Evolutionary conservation across 345 rosid genomes (phyloP).

Genomic region (Jatropha curcas): DNA sequence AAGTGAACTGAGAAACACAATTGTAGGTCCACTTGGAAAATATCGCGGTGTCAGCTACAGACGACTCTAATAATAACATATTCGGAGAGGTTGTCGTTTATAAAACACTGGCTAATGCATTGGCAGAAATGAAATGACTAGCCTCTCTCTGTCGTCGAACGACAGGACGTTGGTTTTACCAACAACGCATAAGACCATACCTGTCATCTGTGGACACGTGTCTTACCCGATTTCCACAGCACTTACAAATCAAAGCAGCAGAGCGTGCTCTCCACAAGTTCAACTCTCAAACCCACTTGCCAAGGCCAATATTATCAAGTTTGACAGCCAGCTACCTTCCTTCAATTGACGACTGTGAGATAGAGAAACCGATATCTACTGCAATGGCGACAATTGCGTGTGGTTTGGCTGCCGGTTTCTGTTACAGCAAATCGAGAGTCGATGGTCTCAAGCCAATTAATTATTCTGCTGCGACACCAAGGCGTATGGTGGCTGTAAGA

Average conservation of each 20-base stretch:
- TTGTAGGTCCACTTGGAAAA: too few species aligned
- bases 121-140: too few species aligned
- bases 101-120: too few species aligned
- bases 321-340: too few species aligned
- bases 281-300: conserved; percentile 7
- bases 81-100: too few species aligned
- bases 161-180: too few species aligned
- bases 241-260: not conserved
- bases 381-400: conserved; percentile 41
- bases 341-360: not conserved
- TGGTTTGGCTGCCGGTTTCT: conserved; percentile 24
- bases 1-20: too few species aligned
- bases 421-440: conserved; percentile 28
- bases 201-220: too few species aligned
- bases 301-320: not conserved
- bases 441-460: conserved; percentile 15
- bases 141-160: too few species aligned
- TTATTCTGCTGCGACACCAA: conserved; percentile 22
- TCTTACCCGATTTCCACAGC: not conserved
- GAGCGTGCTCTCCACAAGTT: conserved; percentile 63
- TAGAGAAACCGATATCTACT: not conserved
- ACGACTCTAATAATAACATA: too few species aligned
- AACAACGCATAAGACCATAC: too few species aligned
- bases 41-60: too few species aligned
- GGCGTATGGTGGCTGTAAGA: conserved; percentile 53